phyloP scores from a whole-genome alignment of 176 grass and related monocot genomes.

The Bromus sterilis region DNA sequence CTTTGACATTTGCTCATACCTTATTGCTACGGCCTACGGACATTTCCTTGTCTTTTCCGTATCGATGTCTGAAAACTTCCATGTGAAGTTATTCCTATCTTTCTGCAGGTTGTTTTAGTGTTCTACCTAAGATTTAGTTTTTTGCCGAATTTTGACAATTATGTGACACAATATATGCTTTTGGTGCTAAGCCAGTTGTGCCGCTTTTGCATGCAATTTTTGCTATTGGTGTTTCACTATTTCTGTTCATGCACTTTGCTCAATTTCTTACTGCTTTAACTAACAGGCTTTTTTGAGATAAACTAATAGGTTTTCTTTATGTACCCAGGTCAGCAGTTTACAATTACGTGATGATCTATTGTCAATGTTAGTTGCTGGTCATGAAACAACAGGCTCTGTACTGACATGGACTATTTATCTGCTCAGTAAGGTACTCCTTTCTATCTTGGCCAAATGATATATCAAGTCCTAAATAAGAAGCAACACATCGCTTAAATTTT shows the following conservation, averaged over 20 bases:
- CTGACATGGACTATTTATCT: slow-evolving; percentile 96
- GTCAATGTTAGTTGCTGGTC: slow-evolving; percentile 98
- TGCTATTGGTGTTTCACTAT: neutral
- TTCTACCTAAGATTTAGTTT: neutral
- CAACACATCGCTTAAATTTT: slow-evolving; percentile 32
- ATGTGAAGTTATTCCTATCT: neutral
- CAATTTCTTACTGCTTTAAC: neutral
- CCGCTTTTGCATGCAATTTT: neutral
- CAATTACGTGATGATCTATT: slow-evolving; percentile 95
- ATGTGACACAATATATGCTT: neutral
- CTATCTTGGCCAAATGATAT: neutral
- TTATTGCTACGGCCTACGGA: neutral
- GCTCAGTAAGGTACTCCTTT: slow-evolving; percentile 82
- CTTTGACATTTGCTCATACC: neutral
- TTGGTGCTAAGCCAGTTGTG: neutral
- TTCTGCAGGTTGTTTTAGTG: neutral
- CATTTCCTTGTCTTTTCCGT: neutral
- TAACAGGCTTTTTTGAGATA: too few relatives aligned
- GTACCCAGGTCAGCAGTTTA: slow-evolving; percentile 66
- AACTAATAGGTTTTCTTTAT: neutral
- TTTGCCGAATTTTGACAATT: neutral
- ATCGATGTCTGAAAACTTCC: neutral
- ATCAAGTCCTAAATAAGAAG: slow-evolving; percentile 7
- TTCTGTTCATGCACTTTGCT: neutral
- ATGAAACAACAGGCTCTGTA: slow-evolving; percentile 98